Evolutionary conservation across 495 filamentous ascomycete species (phyloP).

Genomic region (Eremomyces bilateralis): DNA sequence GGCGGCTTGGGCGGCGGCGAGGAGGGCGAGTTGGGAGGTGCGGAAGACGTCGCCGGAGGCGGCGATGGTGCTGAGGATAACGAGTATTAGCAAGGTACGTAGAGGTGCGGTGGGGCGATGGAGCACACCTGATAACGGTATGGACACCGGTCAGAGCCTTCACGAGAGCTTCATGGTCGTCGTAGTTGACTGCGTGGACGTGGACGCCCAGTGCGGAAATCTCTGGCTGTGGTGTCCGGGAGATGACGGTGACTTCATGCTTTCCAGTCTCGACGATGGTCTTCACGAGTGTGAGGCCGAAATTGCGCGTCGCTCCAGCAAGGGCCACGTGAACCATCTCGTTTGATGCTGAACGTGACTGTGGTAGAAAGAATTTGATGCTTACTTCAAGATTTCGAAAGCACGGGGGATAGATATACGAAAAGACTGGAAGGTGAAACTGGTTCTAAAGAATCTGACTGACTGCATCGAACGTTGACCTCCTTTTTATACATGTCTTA

Average conservation of each 20-base stretch:
- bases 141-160: slow-evolving; percentile 8
- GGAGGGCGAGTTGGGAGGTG: slow-evolving; percentile 8
- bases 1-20: slow-evolving; percentile 9
- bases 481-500: too few species aligned
- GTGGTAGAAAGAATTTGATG: too few species aligned
- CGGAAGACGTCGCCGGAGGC: background rate
- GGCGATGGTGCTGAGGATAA: too few species aligned
- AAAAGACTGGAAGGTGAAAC: too few species aligned
- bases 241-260: slow-evolving; percentile 10
- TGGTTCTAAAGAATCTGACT: too few species aligned
- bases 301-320: slow-evolving; percentile 7
- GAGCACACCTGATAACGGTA: slow-evolving; percentile 2
- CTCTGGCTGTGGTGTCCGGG: slow-evolving; percentile 6
- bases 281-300: slow-evolving; percentile 8
- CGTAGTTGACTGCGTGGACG: slow-evolving; percentile 9
- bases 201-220: slow-evolving; percentile 7
- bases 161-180: slow-evolving; percentile 8
- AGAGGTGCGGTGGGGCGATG: background rate
- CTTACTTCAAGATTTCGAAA: too few species aligned
- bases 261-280: slow-evolving; percentile 5
- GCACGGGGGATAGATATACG: too few species aligned
- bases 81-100: too few species aligned
- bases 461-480: too few species aligned
- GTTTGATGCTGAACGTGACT: background rate
- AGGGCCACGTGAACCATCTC: slow-evolving; percentile 9